These are phyloP conservation scores for Solanum lycopersicoides DNA, from an alignment of 257 asterid genomes.

Conservation along the genomic window DNA sequence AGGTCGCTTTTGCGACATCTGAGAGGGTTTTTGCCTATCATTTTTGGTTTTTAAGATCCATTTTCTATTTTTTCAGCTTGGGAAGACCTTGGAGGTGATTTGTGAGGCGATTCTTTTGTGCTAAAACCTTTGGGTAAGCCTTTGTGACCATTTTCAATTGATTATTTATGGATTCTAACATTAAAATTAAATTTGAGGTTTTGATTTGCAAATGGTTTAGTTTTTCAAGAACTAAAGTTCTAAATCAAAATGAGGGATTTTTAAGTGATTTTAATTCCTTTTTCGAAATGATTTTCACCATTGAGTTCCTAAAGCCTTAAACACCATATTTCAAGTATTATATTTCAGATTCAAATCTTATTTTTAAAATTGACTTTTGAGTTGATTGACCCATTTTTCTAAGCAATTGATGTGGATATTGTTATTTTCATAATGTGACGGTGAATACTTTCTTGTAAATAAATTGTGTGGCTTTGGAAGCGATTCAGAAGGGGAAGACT, in stretches of 20 bases:
- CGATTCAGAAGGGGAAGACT: neutral
- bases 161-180: neutral
- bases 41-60: neutral
- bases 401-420: neutral
- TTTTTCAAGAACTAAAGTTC: neutral
- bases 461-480: neutral
- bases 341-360: neutral
- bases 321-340: neutral
- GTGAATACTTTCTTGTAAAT: neutral
- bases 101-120: neutral
- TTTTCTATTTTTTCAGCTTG: neutral
- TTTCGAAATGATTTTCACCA: neutral
- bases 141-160: neutral
- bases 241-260: neutral
- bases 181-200: neutral
- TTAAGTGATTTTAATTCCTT: neutral
- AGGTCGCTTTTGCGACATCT: neutral
- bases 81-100: neutral
- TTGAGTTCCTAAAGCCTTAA: neutral
- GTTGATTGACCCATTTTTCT: neutral
- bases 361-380: neutral
- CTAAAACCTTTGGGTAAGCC: neutral
- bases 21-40: neutral
- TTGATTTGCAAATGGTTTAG: neutral
- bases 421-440: neutral